Conservation (phyloP, 1,284 basidiomycete genomes). For the Lignosus rhinocerotis region DNA sequence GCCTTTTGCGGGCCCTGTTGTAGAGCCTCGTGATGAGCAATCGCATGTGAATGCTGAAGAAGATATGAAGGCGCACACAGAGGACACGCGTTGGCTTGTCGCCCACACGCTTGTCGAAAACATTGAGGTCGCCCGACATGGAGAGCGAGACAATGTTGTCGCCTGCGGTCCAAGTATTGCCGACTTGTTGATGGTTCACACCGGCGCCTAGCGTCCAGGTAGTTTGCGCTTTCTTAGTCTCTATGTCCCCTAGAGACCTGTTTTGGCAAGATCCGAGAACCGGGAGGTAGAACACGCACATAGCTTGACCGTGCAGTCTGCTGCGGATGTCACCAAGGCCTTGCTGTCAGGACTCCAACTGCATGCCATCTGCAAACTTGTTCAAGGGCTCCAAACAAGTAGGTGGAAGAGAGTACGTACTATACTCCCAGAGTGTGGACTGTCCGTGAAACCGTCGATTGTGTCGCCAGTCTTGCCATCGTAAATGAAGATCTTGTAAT, state of each 20-base stretch:
- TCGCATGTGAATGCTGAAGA: not conserved
- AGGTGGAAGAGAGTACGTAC: slow-evolving; percentile 45
- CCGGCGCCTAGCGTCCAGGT: slow-evolving; percentile 75
- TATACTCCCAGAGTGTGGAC: slow-evolving; percentile 72
- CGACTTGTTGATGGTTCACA: slow-evolving; percentile 82
- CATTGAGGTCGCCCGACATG: slow-evolving; percentile 80
- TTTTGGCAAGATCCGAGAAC: not conserved
- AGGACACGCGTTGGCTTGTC: slow-evolving; percentile 63
- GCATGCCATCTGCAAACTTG: slow-evolving; percentile 64
- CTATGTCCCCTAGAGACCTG: slow-evolving; percentile 70
- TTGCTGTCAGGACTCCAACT: slow-evolving; percentile 80
- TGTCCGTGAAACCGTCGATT: slow-evolving; percentile 64
- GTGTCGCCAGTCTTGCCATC: slow-evolving; percentile 90
- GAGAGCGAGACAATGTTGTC: slow-evolving; percentile 84
- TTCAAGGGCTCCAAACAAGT: not conserved
- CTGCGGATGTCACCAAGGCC: slow-evolving; percentile 79
- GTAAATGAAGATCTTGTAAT: slow-evolving; percentile 89
- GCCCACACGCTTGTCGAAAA: slow-evolving; percentile 77
- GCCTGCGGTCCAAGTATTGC: slow-evolving; percentile 79
- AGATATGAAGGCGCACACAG: slow-evolving; percentile 42
- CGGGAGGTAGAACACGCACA: slow-evolving; percentile 53
- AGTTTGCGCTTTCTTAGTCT: slow-evolving; percentile 63
- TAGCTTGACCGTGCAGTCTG: slow-evolving; percentile 86
- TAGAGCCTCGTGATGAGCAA: not conserved
- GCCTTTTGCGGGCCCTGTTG: slow-evolving; percentile 77